Conservation (phyloP, 371 early-diverging fungal genomes). For the Paramicrosporidium saccamoebae region DNA sequence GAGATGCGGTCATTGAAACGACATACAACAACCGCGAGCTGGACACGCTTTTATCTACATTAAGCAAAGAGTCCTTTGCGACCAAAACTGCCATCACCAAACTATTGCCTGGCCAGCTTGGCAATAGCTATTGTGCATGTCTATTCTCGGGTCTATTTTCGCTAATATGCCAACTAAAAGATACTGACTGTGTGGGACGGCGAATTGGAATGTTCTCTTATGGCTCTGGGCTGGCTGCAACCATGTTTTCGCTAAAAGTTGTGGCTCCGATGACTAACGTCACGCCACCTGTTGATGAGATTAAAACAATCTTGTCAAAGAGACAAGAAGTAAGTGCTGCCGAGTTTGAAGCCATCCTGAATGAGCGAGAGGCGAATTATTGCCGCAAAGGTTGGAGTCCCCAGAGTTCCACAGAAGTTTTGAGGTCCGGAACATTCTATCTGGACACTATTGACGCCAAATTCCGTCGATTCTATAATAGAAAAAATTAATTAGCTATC, state of each 20-base stretch:
- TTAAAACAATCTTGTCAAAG: constrained; percentile 31
- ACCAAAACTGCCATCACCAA: constrained; percentile 47
- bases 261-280: constrained; percentile 19
- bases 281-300: constrained; percentile 24
- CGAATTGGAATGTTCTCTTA: constrained; percentile 72
- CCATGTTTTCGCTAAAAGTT: constrained; percentile 67
- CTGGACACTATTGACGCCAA: constrained; percentile 56
- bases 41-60: constrained; percentile 51
- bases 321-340: too few relatives aligned
- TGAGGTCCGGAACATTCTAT: constrained; percentile 38
- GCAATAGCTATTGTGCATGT: constrained; percentile 88
- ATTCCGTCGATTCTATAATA: constrained; percentile 56
- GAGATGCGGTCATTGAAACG: constrained; percentile 16
- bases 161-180: constrained; percentile 29
- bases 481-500: constrained; percentile 17
- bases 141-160: constrained; percentile 63
- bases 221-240: constrained; percentile 80
- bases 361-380: constrained; percentile 52
- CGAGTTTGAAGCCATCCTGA: constrained; percentile 48
- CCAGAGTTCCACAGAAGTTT: constrained; percentile 10
- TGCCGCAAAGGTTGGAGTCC: constrained; percentile 43
- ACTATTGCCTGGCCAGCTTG: constrained; percentile 50
- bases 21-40: constrained; percentile 50
- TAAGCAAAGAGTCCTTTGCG: constrained; percentile 27
- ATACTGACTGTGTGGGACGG: constrained; percentile 29